A percentile compares a stretch with the other conserved stretches of the same genome.
Conservation (phyloP, 140 eudicot species). For the Stevia rebaudiana region DNA sequence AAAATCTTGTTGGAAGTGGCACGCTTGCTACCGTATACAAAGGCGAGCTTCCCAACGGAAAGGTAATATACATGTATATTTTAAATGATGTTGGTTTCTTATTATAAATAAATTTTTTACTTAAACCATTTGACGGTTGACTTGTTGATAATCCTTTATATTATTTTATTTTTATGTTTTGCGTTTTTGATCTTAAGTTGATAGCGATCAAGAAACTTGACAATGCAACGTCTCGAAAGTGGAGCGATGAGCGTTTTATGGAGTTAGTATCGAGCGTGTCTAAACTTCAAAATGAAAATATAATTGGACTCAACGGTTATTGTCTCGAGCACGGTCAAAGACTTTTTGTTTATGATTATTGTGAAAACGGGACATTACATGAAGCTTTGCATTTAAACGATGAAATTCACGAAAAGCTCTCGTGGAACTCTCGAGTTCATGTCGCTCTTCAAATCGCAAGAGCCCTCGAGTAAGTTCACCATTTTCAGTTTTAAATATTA, state of each 20-base stretch:
- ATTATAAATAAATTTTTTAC: too few species aligned
- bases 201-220: conserved; percentile 92
- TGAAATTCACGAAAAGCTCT: conserved; percentile 61
- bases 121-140: too few species aligned
- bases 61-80: conserved; percentile 47
- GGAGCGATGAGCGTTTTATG: conserved; percentile 58
- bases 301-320: conserved; percentile 76
- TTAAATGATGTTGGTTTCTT: not conserved
- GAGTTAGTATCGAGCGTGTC: conserved; percentile 57
- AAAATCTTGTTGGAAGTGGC: conserved; percentile 72
- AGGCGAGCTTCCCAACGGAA: conserved; percentile 78
- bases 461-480: conserved; percentile 74
- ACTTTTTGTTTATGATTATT: conserved; percentile 67
- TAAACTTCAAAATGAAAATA: conserved; percentile 59
- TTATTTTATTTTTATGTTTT: not conserved
- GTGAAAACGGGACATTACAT: conserved; percentile 71
- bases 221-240: conserved; percentile 41
- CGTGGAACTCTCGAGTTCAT: conserved; percentile 75
- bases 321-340: conserved; percentile 76
- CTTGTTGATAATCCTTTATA: too few species aligned
- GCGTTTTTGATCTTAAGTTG: conserved; percentile 25
- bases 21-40: conserved; percentile 60
- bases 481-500: too few species aligned
- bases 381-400: conserved; percentile 78
- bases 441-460: conserved; percentile 85